phyloP scores from a whole-genome alignment of 192 early-diverging fungal species.

The Coemansia sp. region DNA sequence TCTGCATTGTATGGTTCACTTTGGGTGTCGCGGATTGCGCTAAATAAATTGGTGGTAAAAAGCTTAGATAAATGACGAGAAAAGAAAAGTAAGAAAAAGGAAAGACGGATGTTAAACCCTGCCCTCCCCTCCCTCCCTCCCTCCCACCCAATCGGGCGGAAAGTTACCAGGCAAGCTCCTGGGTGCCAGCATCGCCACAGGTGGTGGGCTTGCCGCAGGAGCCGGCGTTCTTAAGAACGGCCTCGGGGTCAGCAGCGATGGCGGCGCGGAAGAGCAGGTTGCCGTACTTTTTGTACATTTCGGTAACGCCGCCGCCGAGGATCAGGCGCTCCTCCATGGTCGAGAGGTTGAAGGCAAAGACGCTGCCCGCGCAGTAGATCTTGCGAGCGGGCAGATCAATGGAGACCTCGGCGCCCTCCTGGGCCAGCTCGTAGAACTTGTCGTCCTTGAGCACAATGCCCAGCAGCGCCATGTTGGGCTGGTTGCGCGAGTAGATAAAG shows the following conservation, averaged over 20 bases:
- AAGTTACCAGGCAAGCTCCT: slow-evolving; percentile 51
- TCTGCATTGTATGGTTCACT: slow-evolving; percentile 11
- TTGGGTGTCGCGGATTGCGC: not conserved
- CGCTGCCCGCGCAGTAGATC: slow-evolving; percentile 58
- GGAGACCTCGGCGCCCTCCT: slow-evolving; percentile 69
- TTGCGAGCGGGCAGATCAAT: slow-evolving; percentile 68
- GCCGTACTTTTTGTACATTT: slow-evolving; percentile 80
- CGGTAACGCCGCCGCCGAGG: slow-evolving; percentile 70
- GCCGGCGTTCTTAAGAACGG: slow-evolving; percentile 47
- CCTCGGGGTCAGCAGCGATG: slow-evolving; percentile 59
- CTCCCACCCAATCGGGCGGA: too few species aligned
- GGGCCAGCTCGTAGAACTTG: slow-evolving; percentile 69
- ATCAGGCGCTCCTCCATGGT: slow-evolving; percentile 75
- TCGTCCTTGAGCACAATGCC: slow-evolving; percentile 74
- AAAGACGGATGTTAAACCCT: too few species aligned
- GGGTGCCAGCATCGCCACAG: slow-evolving; percentile 41
- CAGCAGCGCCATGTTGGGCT: slow-evolving; percentile 79
- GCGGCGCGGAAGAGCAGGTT: slow-evolving; percentile 71
- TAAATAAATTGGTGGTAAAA: too few species aligned
- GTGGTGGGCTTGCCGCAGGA: slow-evolving; percentile 42
- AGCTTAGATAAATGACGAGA: too few species aligned
- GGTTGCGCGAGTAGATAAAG: slow-evolving; percentile 81
- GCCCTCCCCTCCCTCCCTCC: too few species aligned
- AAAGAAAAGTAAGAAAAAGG: not conserved
- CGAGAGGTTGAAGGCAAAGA: slow-evolving; percentile 62